Percentiles rank a stretch among this genome's conserved stretches.
These are phyloP conservation scores for Suillus subaureus DNA, from an alignment of 768 basidiomycete genomes.

Conservation along the genomic window DNA sequence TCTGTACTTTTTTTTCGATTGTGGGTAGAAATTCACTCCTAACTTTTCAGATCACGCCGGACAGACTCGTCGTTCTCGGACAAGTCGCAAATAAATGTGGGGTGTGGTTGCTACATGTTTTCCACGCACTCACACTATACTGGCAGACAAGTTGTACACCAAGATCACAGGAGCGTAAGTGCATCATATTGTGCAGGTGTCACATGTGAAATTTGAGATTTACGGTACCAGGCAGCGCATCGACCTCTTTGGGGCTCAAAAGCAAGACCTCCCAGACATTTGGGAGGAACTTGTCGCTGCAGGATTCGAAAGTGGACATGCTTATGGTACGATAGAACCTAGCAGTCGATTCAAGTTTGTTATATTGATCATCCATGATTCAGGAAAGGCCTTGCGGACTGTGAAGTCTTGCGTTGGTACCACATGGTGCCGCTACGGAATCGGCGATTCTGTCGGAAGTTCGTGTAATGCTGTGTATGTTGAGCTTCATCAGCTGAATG, in stretches of 20 bases:
- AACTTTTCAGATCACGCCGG: slow-evolving; percentile 51
- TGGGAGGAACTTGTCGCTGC: slow-evolving; percentile 64
- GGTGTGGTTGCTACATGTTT: neutral
- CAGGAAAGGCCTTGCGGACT: slow-evolving; percentile 58
- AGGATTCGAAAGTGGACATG: slow-evolving; percentile 78
- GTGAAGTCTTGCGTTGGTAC: slow-evolving; percentile 82
- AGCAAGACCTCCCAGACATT: slow-evolving; percentile 69
- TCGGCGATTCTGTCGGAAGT: slow-evolving; percentile 73
- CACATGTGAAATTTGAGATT: neutral
- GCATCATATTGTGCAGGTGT: neutral
- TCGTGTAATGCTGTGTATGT: slow-evolving; percentile 16
- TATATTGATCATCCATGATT: neutral
- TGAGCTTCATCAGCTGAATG: neutral
- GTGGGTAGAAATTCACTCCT: neutral
- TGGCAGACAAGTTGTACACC: slow-evolving; percentile 57
- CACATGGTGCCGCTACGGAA: slow-evolving; percentile 69
- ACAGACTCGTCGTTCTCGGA: slow-evolving; percentile 64
- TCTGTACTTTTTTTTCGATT: slow-evolving; percentile 14
- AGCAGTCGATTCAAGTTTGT: neutral
- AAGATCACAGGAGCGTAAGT: slow-evolving; percentile 49
- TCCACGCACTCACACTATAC: neutral
- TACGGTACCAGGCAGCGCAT: slow-evolving; percentile 54
- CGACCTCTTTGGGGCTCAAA: slow-evolving; percentile 71
- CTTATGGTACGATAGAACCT: slow-evolving; percentile 53
- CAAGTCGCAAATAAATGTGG: slow-evolving; percentile 66